These are phyloP conservation scores for Gaillardinia entomophila DNA, from an alignment of 805 yeast species.

Conservation along the genomic window DNA sequence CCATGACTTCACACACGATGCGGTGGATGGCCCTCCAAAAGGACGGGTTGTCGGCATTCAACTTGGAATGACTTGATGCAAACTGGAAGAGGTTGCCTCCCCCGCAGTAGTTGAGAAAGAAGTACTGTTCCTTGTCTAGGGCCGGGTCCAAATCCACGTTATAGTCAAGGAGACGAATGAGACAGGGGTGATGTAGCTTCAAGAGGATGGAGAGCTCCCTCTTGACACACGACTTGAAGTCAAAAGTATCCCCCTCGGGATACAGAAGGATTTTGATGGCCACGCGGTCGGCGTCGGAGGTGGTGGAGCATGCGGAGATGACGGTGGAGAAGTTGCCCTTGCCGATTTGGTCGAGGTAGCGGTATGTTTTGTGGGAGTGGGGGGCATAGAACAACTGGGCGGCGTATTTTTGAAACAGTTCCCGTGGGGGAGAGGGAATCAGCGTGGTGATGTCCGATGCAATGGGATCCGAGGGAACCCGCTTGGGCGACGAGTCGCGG, in stretches of 20 bases:
- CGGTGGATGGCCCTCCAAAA: constrained; percentile 52
- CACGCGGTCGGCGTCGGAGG: constrained; percentile 23
- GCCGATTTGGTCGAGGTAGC: constrained; percentile 43
- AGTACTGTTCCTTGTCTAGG: constrained; percentile 21
- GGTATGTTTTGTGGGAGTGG: constrained; percentile 3
- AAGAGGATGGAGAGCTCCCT: constrained; percentile 69
- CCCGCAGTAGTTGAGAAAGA: constrained; percentile 68
- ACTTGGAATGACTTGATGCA: constrained; percentile 27
- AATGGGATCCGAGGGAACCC: constrained; percentile 20
- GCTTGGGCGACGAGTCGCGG: constrained; percentile 5
- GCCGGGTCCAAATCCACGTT: constrained; percentile 15
- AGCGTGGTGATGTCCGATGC: constrained; percentile 5
- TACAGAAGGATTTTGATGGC: constrained; percentile 65
- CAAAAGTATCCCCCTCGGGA: constrained; percentile 24
- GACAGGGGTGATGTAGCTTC: constrained; percentile 58
- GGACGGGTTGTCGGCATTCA: constrained; percentile 10
- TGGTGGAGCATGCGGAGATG: constrained; percentile 35
- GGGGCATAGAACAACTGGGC: constrained; percentile 6
- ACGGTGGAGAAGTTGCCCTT: constrained; percentile 68
- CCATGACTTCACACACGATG: constrained; percentile 62
- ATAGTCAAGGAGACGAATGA: constrained; percentile 56
- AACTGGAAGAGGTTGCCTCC: constrained; percentile 86
- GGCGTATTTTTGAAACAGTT: constrained; percentile 2
- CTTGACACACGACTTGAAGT: constrained; percentile 33
- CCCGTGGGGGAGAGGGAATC: constrained; percentile 3